These are phyloP conservation scores for Wallemia ichthyophaga DNA, from an alignment of 1,284 basidiomycete species.

Conservation along the genomic window DNA sequence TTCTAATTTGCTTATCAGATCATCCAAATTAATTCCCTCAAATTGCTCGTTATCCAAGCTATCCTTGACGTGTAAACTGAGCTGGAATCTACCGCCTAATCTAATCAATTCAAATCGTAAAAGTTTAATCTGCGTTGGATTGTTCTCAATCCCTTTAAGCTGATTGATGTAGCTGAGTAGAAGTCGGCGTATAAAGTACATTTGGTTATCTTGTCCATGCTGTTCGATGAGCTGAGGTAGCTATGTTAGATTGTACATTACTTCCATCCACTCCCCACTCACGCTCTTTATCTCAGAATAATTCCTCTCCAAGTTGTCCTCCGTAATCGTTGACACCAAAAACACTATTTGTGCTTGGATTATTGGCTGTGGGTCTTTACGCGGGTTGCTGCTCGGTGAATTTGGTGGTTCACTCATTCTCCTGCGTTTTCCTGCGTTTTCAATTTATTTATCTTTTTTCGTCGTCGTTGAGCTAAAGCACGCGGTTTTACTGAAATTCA, in stretches of 20 bases:
- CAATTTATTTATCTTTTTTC: not conserved
- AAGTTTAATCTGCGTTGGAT: conserved; percentile 13
- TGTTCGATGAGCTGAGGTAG: conserved; percentile 50
- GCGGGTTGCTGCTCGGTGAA: not conserved
- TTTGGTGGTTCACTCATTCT: not conserved
- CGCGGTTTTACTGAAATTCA: too few species aligned
- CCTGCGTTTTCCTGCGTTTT: not conserved
- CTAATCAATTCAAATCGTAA: conserved; percentile 7
- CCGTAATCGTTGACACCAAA: conserved; percentile 64
- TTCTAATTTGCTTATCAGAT: conserved; percentile 35
- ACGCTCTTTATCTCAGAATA: conserved; percentile 70
- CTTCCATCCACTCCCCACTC: too few species aligned
- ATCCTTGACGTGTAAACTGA: conserved; percentile 7
- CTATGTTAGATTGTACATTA: too few species aligned
- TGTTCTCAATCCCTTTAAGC: conserved; percentile 14
- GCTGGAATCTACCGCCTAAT: conserved; percentile 1
- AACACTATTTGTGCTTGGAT: conserved; percentile 45
- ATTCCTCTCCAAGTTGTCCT: conserved; percentile 78
- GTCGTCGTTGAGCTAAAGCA: not conserved
- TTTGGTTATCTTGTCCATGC: conserved; percentile 77
- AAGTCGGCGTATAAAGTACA: conserved; percentile 77
- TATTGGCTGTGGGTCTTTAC: conserved; percentile 10
- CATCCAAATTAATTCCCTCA: conserved; percentile 43
- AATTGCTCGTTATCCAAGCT: conserved; percentile 13
- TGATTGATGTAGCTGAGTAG: conserved; percentile 30